Evolutionary conservation across 495 filamentous ascomycete genomes (phyloP).

Genomic region (Penicillium bialowiezense): DNA sequence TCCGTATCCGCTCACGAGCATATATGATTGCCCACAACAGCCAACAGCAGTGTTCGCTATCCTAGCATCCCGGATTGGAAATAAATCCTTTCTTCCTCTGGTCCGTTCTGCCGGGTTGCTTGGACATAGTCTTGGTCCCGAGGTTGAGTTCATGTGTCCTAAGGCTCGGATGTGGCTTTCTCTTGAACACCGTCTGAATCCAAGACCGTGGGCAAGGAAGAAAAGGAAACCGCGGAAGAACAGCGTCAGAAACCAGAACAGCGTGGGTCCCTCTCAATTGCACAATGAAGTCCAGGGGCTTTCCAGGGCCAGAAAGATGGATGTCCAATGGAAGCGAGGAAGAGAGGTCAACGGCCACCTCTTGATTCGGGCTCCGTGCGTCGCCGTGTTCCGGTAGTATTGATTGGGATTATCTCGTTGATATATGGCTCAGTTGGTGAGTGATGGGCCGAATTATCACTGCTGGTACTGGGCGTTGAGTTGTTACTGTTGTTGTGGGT

Average conservation of each 20-base stretch:
- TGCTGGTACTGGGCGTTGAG: constrained; percentile 7
- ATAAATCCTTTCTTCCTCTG: no score
- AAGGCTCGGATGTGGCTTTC: no score
- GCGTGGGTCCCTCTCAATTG: neutral
- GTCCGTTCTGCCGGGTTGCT: no score
- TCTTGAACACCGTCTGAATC: no score
- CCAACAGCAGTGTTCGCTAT: no score
- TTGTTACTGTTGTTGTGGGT: constrained; percentile 19
- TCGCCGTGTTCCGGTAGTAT: constrained; percentile 31
- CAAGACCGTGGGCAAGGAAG: no score
- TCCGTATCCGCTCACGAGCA: no score
- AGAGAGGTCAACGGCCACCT: constrained; percentile 24
- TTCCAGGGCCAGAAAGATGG: neutral
- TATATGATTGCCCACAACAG: no score
- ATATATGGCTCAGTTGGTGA: constrained; percentile 42
- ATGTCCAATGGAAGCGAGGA: neutral
- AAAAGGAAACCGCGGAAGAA: neutral
- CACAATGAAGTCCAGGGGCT: neutral
- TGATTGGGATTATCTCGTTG: constrained; percentile 48
- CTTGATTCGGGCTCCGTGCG: constrained; percentile 28
- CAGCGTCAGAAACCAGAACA: no score
- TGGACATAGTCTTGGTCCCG: no score
- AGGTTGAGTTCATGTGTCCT: no score
- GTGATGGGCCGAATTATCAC: constrained; percentile 17
- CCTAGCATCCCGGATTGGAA: no score